A percentile compares a stretch with the other conserved stretches of the same genome.
phyloP scores from a whole-genome alignment of 352 stramenopile genomes.

The Peronospora destructor region DNA sequence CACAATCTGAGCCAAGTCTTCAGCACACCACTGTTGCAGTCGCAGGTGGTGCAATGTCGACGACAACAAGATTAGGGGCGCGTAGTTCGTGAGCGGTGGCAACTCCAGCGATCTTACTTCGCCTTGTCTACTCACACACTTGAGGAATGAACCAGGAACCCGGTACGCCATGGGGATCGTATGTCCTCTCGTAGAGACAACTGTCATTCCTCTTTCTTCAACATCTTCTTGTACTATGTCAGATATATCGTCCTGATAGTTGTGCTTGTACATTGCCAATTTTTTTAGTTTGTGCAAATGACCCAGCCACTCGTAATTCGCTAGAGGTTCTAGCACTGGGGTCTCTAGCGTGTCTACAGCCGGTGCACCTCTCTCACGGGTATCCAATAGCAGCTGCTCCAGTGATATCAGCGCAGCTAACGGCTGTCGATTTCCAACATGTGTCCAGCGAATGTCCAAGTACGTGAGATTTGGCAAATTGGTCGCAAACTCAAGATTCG shows the following conservation, averaged over 20 bases:
- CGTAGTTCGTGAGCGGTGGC: conserved; percentile 31
- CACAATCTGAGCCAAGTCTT: conserved; percentile 33
- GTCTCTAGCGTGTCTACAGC: not conserved
- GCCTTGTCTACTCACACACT: conserved; percentile 19
- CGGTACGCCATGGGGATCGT: conserved; percentile 29
- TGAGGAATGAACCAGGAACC: conserved; percentile 33
- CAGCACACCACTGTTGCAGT: conserved; percentile 36
- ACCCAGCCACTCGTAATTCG: conserved; percentile 28
- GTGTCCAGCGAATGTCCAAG: conserved; percentile 41
- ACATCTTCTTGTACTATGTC: conserved; percentile 27
- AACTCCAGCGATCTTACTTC: conserved; percentile 30
- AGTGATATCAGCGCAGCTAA: conserved; percentile 26
- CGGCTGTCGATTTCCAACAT: conserved; percentile 29
- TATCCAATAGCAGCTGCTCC: conserved; percentile 40
- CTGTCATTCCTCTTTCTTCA: conserved; percentile 19
- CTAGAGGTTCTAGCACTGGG: not conserved
- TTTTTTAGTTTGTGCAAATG: conserved; percentile 32
- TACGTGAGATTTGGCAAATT: conserved; percentile 21
- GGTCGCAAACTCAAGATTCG: conserved; percentile 30
- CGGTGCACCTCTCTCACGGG: conserved; percentile 15
- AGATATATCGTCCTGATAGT: conserved; percentile 33
- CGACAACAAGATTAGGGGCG: conserved; percentile 20
- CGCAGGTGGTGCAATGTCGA: conserved; percentile 31
- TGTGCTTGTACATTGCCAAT: conserved; percentile 34
- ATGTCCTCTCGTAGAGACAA: conserved; percentile 19